Percentiles rank a stretch among this genome's conserved stretches.
Evolutionary conservation across 805 yeast genomes (phyloP).

Genomic region (Lipomyces yamadae): DNA sequence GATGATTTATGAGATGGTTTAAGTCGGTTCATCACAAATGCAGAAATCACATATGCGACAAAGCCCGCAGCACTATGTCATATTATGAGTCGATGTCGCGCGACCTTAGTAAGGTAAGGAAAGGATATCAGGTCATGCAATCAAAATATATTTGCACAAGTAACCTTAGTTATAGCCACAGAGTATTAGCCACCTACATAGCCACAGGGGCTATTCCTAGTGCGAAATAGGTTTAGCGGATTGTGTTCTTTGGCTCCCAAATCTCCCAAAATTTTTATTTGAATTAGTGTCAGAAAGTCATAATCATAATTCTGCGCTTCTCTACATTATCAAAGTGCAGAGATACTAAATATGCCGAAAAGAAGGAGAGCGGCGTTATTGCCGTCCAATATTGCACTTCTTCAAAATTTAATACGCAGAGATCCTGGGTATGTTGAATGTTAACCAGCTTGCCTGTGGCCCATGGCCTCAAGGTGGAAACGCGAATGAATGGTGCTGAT

Average conservation of each 20-base stretch:
- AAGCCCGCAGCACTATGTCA: no score
- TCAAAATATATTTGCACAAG: no score
- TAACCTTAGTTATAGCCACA: no score
- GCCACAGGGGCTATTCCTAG: background rate
- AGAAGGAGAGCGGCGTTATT: slow-evolving; percentile 89
- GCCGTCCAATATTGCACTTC: slow-evolving; percentile 87
- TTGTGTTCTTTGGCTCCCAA: background rate
- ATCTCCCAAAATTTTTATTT: background rate
- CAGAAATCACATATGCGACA: no score
- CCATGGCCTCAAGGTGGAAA: background rate
- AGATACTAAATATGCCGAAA: slow-evolving; percentile 64
- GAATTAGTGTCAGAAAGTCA: background rate
- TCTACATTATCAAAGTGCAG: background rate
- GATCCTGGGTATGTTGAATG: slow-evolving; percentile 66
- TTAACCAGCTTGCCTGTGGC: background rate
- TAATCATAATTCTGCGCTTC: background rate
- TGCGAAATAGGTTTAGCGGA: background rate
- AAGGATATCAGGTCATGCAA: no score
- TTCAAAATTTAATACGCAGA: slow-evolving; percentile 90
- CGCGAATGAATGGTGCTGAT: background rate
- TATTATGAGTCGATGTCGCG: no score
- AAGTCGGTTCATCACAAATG: no score
- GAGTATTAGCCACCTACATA: background rate
- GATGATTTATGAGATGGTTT: no score
- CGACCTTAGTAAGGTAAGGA: no score